Evolutionary conservation across 371 early-diverging fungal genomes (phyloP), one percentile per base, ranked within the genome.

Genomic region (Nosema granulosis): DNA sequence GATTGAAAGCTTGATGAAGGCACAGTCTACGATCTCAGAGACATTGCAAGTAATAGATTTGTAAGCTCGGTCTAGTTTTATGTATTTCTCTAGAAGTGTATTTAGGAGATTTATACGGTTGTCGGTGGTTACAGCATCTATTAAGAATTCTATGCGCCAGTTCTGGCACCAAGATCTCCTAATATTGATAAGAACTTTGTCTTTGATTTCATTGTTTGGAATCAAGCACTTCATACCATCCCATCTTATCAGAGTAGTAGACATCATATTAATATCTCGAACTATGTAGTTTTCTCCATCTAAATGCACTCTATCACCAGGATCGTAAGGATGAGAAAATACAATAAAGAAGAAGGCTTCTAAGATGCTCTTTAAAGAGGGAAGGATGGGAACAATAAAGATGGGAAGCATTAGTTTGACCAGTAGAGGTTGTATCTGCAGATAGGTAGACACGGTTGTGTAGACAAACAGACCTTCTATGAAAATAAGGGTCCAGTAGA

Each of bases 321-420:
- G 76, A 62, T 86, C 85, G 37, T 82, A 86, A 3, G 86, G 86
- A 76, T 85, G 83, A 12, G 78, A 71, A 28, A 80, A 76, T 34
- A 85, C 43, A 12, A 86, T 75, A 74, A 85, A 86, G 26, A 84
- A 67, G 66, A 86, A 85, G 22, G 85, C 80, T n/a, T 82, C 82
- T 49, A 72, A 52, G 0, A 73, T 51, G 31, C 37, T 52, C 37
- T 75, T 74, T 26, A 80, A 3, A 35, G 71, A 58, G 3, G 80
- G 62, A 54, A 77, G 59, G 6, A 71, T 29, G 9, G 73, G 77
- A 63, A 83, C 18, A 51, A 84, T 54, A 28, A 83, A 75, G 29
- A 85, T 61, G 34, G 83, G 80, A 26, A 74, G 59, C 18, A 77
- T 61, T 4, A 82, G 54, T 26, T 74, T 29, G n/a, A 74, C 51